These are phyloP conservation scores for Hyaloperonospora brassicae DNA, from an alignment of 352 stramenopile genomes.

Conservation along the genomic window DNA sequence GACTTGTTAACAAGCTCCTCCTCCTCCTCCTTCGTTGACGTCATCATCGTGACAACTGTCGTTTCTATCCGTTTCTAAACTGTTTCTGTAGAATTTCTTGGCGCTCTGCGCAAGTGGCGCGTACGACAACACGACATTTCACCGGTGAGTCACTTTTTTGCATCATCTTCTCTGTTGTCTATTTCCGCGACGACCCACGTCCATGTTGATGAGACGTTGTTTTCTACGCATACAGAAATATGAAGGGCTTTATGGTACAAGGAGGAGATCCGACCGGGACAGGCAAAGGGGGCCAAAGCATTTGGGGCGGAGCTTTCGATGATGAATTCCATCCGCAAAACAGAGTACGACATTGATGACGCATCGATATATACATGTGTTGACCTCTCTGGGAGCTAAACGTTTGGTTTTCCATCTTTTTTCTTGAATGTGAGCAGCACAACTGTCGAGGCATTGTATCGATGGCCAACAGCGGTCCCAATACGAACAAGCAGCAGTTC, in stretches of 20 bases:
- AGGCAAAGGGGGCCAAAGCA: constrained; percentile 86
- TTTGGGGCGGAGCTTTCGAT: constrained; percentile 84
- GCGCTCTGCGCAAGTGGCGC: constrained; percentile 88
- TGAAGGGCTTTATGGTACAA: constrained; percentile 86
- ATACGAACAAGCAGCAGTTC: constrained; percentile 95
- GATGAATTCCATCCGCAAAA: constrained; percentile 90
- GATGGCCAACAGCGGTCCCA: constrained; percentile 88
- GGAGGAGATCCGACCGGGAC: constrained; percentile 87
- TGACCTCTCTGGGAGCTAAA: neutral
- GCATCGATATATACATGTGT: neutral
- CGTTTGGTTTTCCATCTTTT: constrained; percentile 5
- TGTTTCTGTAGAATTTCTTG: constrained; percentile 89
- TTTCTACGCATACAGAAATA: constrained; percentile 40
- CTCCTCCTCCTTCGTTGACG: neutral
- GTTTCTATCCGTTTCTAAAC: constrained; percentile 4
- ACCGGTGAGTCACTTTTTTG: constrained; percentile 46
- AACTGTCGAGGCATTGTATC: constrained; percentile 87
- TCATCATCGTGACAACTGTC: neutral
- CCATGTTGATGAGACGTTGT: neutral
- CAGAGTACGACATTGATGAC: constrained; percentile 27
- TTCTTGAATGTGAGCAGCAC: constrained; percentile 34
- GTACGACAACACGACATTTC: constrained; percentile 89
- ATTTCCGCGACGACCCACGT: neutral
- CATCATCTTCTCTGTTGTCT: neutral
- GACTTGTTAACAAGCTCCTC: neutral